These are phyloP conservation scores for Dothistroma septosporum DNA, from an alignment of 2,329 filamentous ascomycete genomes.

Conservation along the genomic window DNA sequence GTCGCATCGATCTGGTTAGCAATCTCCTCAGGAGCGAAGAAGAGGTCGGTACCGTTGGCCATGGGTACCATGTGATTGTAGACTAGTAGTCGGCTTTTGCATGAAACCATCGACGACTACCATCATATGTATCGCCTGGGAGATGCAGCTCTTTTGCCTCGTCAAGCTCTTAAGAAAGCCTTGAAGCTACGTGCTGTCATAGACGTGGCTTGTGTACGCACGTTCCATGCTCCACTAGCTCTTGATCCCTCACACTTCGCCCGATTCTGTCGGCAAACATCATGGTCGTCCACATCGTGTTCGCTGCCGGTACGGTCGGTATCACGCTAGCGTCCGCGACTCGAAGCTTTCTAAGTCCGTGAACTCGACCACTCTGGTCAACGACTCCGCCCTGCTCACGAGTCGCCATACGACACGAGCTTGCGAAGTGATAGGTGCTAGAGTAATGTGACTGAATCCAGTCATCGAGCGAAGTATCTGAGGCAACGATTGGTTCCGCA, in stretches of 20 bases:
- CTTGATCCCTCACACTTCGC: slow-evolving; percentile 8
- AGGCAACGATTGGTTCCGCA: slow-evolving; percentile 2
- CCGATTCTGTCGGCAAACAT: slow-evolving; percentile 14
- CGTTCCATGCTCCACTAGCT: no score
- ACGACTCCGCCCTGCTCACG: slow-evolving; percentile 21
- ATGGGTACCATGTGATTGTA: no score
- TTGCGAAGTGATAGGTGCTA: slow-evolving; percentile 13
- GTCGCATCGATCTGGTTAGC: no score
- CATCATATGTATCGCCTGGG: no score
- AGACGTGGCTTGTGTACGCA: no score
- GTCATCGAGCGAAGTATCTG: slow-evolving; percentile 8
- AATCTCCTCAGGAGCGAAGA: no score
- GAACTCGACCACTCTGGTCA: slow-evolving; percentile 20
- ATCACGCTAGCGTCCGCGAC: slow-evolving; percentile 26
- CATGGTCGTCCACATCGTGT: slow-evolving; percentile 16
- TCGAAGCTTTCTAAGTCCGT: slow-evolving; percentile 19
- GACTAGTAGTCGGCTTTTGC: no score
- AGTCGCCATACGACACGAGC: slow-evolving; percentile 15
- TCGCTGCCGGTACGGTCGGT: slow-evolving; percentile 17
- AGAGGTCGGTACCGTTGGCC: no score
- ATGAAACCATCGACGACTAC: no score
- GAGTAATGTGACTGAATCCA: slow-evolving; percentile 13
- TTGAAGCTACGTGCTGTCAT: no score
- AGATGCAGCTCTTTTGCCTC: no score
- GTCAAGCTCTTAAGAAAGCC: no score